Evolutionary conservation across 257 asterid genomes (phyloP).

Genomic region (Euphrasia confusa): DNA sequence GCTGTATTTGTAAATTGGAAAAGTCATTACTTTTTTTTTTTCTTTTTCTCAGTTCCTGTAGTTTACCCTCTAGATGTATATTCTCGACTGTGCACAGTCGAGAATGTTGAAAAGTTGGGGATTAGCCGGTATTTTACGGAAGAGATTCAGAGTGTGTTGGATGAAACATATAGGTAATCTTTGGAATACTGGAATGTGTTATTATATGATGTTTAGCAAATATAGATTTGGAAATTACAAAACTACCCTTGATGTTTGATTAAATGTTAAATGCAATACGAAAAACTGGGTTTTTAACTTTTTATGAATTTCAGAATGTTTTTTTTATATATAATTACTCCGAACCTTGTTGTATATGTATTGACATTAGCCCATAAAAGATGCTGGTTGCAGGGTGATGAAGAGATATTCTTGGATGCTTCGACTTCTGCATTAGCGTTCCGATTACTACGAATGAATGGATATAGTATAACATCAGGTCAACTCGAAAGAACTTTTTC

Average conservation of each 20-base stretch:
- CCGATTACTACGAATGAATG: conserved; percentile 58
- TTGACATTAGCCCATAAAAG: conserved; percentile 48
- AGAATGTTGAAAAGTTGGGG: conserved; percentile 69
- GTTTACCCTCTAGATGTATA: conserved; percentile 54
- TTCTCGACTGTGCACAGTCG: conserved; percentile 50
- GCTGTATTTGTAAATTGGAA: not conserved
- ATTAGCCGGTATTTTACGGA: conserved; percentile 51
- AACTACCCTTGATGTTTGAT: too few species aligned
- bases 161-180: conserved; percentile 67
- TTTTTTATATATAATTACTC: too few species aligned
- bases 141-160: conserved; percentile 56
- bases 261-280: too few species aligned
- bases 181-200: too few species aligned
- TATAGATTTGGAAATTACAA: too few species aligned
- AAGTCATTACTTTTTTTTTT: conserved; percentile 5
- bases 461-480: conserved; percentile 76
- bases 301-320: too few species aligned
- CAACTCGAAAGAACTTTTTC: conserved; percentile 2
- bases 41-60: conserved; percentile 58
- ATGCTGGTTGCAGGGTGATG: conserved; percentile 77
- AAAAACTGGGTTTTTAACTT: too few species aligned
- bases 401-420: conserved; percentile 70
- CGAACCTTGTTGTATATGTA: not conserved
- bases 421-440: conserved; percentile 83
- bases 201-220: too few species aligned